These are phyloP conservation scores for Sporothrix sp. DNA, from an alignment of 2,329 filamentous ascomycete species.

Conservation along the genomic window DNA sequence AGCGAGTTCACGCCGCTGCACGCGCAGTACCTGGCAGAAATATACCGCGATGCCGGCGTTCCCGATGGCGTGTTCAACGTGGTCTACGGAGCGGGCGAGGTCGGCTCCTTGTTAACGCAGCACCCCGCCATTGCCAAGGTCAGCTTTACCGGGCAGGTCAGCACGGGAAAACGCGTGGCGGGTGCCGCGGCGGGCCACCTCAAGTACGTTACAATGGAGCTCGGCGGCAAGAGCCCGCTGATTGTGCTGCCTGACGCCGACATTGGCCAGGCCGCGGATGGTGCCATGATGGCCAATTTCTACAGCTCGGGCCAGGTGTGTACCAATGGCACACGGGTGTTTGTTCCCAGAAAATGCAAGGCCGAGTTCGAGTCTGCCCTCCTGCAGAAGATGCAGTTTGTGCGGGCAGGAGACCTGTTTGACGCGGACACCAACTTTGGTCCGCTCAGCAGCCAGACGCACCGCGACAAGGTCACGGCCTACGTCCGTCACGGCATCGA, in stretches of 20 bases:
- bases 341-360: conserved; percentile 60
- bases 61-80: conserved; percentile 35
- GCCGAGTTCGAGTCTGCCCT: conserved; percentile 33
- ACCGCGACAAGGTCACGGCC: conserved; percentile 65
- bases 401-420: conserved; percentile 64
- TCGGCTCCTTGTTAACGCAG: conserved; percentile 16
- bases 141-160: conserved; percentile 60
- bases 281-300: conserved; percentile 90
- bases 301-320: conserved; percentile 87
- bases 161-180: conserved; percentile 55
- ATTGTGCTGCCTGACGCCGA: conserved; percentile 73
- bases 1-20: conserved; percentile 34
- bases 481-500: conserved; percentile 71
- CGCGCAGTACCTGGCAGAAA: conserved; percentile 27
- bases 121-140: conserved; percentile 47
- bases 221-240: conserved; percentile 55
- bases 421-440: conserved; percentile 71
- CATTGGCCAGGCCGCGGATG: conserved; percentile 70
- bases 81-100: conserved; percentile 30
- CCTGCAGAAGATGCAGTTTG: conserved; percentile 57
- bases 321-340: conserved; percentile 85
- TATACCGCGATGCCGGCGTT: conserved; percentile 34
- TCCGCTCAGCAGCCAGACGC: conserved; percentile 64
- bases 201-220: conserved; percentile 63
- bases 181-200: conserved; percentile 48